Conservation (phyloP, 23 red algal species). For the Gracilariopsis chorda region DNA sequence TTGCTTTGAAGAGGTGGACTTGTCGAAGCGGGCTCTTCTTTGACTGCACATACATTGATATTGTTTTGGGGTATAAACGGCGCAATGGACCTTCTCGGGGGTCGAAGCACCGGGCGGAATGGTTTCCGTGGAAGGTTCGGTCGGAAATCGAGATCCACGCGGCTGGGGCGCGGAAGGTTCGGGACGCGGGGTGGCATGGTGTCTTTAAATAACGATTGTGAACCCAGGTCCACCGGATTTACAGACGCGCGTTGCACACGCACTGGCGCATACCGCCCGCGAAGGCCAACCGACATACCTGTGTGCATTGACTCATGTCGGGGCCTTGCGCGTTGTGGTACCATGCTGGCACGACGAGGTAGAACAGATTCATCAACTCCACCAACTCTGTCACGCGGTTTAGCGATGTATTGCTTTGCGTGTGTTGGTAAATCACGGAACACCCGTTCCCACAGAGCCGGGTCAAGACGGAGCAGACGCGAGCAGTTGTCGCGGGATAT, state of each 20-base stretch:
- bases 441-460: neutral
- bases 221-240: neutral
- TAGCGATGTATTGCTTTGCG: conserved; percentile 1
- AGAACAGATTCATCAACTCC: neutral
- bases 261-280: neutral
- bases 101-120: neutral
- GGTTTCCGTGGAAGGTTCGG: neutral
- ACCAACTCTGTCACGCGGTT: neutral
- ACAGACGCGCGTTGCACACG: neutral
- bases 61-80: neutral
- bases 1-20: neutral
- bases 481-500: conserved; percentile 32
- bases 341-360: neutral
- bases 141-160: neutral
- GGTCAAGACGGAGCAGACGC: neutral
- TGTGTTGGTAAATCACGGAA: neutral
- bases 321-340: neutral
- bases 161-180: neutral
- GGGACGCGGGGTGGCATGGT: neutral
- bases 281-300: neutral
- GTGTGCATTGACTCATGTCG: neutral
- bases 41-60: neutral
- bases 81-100: neutral
- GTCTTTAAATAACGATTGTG: neutral
- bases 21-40: neutral